Percentiles rank a stretch among this genome's conserved stretches.
These are phyloP conservation scores for Maudiozyma barnettii DNA, from an alignment of 805 yeast genomes.

Conservation along the genomic window DNA sequence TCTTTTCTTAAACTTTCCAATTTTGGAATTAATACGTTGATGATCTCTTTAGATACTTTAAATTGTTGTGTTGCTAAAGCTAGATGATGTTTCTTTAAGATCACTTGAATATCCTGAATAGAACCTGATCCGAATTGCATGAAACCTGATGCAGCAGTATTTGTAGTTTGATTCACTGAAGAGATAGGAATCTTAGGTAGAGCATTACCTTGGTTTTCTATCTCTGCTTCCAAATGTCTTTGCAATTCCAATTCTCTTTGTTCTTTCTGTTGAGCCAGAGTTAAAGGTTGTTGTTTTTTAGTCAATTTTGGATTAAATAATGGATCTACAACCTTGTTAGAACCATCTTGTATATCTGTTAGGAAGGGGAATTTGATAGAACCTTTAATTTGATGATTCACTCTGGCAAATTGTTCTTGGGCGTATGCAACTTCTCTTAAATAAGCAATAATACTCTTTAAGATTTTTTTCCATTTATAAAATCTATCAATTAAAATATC, in stretches of 20 bases:
- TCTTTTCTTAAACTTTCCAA: constrained; percentile 57
- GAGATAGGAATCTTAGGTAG: neutral
- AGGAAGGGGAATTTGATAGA: constrained; percentile 39
- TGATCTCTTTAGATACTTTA: constrained; percentile 45
- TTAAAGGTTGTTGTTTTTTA: constrained; percentile 21
- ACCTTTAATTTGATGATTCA: constrained; percentile 63
- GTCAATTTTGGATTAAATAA: constrained; percentile 38
- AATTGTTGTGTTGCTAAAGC: constrained; percentile 47
- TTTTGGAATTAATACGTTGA: constrained; percentile 44
- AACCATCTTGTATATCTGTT: constrained; percentile 29
- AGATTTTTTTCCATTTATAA: constrained; percentile 69
- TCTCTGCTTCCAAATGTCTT: neutral
- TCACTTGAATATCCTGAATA: constrained; percentile 66
- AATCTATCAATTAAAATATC: constrained; percentile 72
- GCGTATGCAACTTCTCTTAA: constrained; percentile 67
- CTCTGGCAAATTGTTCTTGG: constrained; percentile 65
- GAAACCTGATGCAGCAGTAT: constrained; percentile 39
- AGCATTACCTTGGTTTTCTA: neutral
- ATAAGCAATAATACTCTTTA: constrained; percentile 60
- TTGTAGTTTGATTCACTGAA: constrained; percentile 6
- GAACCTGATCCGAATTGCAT: constrained; percentile 68
- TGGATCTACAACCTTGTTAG: constrained; percentile 38
- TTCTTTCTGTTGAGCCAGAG: constrained; percentile 15
- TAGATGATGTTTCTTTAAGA: constrained; percentile 55
- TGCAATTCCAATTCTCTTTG: constrained; percentile 9